Evolutionary conservation across 2,329 filamentous ascomycete species (phyloP).

Genomic region (Exophiala lecanii-corni): DNA sequence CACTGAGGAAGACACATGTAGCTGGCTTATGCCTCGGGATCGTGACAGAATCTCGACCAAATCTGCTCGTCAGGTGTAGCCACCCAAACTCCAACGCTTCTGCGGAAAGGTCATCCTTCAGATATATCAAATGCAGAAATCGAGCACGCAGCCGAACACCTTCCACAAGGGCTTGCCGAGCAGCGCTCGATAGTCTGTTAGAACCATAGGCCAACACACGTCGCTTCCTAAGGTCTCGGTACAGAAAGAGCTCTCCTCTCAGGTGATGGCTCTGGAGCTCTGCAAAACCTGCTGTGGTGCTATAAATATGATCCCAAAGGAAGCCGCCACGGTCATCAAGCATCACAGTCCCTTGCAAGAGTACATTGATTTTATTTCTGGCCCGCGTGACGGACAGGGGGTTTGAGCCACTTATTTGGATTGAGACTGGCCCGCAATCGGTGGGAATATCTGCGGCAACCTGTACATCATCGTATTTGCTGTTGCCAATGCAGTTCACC

Average conservation of each 20-base stretch:
- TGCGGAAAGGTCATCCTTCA: slow-evolving; percentile 4
- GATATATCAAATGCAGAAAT: not conserved
- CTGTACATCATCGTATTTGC: slow-evolving; percentile 1
- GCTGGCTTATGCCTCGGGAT: not conserved
- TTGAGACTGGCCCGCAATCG: not conserved
- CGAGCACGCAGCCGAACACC: not conserved
- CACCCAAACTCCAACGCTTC: slow-evolving; percentile 7
- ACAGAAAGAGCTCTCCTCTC: slow-evolving; percentile 7
- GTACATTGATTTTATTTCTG: slow-evolving; percentile 3
- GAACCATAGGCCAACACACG: slow-evolving; percentile 6
- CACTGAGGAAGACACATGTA: not conserved
- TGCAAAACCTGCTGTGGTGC: slow-evolving; percentile 5
- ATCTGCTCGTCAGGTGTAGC: slow-evolving; percentile 1
- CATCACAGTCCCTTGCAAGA: slow-evolving; percentile 8
- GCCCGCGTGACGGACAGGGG: slow-evolving; percentile 5
- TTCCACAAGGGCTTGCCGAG: slow-evolving; percentile 3
- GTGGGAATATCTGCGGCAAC: slow-evolving; percentile 1
- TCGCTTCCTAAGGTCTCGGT: slow-evolving; percentile 6
- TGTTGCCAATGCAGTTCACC: slow-evolving; percentile 4
- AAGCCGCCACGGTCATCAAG: slow-evolving; percentile 3
- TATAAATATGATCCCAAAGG: slow-evolving; percentile 14
- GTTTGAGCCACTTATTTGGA: slow-evolving; percentile 4
- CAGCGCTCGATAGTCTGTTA: not conserved
- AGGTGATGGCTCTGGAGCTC: slow-evolving; percentile 1
- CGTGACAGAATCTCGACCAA: slow-evolving; percentile 5